Evolutionary conservation across 164 flowering plant genomes (phyloP).

Genomic region (Echeveria elegans): DNA sequence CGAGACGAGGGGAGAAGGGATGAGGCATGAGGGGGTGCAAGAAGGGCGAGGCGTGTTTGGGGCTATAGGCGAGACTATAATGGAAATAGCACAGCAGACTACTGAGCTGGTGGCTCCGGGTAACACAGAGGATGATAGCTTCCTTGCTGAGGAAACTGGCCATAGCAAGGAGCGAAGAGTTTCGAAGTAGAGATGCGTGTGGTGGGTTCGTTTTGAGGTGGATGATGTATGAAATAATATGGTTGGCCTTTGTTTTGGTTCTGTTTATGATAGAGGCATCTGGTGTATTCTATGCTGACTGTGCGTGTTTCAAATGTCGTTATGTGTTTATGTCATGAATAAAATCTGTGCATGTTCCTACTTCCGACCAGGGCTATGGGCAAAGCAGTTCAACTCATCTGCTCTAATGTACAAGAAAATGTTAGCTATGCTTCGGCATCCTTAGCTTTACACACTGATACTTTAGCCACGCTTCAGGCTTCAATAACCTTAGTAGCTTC

Average conservation of each 20-base stretch:
- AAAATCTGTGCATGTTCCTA: slow-evolving; percentile 13
- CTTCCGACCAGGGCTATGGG: too few relatives aligned
- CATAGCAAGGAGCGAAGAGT: background rate
- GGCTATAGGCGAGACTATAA: slow-evolving; percentile 61
- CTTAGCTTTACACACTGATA: too few relatives aligned
- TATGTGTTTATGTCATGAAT: background rate
- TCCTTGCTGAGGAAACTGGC: background rate
- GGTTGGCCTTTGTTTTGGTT: background rate
- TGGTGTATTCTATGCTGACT: background rate
- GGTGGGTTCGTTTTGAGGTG: background rate
- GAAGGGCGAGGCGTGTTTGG: slow-evolving; percentile 25
- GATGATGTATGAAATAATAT: background rate
- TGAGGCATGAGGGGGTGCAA: slow-evolving; percentile 8
- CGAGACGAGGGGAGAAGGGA: background rate
- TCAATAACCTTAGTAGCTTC: too few relatives aligned
- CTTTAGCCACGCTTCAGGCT: too few relatives aligned
- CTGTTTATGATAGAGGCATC: background rate
- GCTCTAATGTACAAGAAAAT: too few relatives aligned
- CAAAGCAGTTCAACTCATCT: too few relatives aligned
- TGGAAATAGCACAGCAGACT: slow-evolving; percentile 44
- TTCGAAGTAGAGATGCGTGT: background rate
- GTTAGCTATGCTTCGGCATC: too few relatives aligned
- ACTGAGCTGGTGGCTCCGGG: slow-evolving; percentile 36
- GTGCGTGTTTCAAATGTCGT: background rate
- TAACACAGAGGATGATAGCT: background rate